Evolutionary conservation across 108 stramenopile genomes (phyloP), one percentile per base, ranked within the genome.

Genomic region (Nitzschia inconspicua): DNA sequence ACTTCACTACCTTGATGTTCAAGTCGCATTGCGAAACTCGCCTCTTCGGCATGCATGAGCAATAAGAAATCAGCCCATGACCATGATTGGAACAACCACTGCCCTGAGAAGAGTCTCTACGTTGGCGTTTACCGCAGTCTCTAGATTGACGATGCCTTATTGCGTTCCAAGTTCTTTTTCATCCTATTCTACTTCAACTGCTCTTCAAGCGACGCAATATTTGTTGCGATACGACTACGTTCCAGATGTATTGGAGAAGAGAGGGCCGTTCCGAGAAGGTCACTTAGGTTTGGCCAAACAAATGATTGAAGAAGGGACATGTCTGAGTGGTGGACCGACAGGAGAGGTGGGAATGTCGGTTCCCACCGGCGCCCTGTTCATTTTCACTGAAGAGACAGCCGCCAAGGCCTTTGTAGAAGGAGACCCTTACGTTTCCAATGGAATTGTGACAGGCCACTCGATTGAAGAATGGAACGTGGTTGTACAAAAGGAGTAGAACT

Each of bases 381-480:
- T 88, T 24, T 93, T 93, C 63, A 83, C 73, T 1, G 58, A 68
- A 26, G 77, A 68, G 25, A 84, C 75, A 25, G 71, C 82, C 10
- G 91, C 91, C 34, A 73, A 82, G 47, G 48, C 63, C 29, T 93
- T 84, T 61, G 82, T 78, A 5, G 73, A 71, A 24, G 61, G 68
- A 44, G 91, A 93, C 75, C 91, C 91, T 0, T 93, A 93, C 57
- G 80, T 87, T 2, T 46, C 73, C 20, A 68, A 68, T 64, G 87
- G 91, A 13, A 84, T 93, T 64, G 91, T 93, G 19, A 85, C 88
- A 0, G 61, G 51, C 34, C 81, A 84, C 57, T 30, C 60, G 3
- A 88, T 93, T 74, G 56, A 79, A 31, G 91, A 93, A 51, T 93
- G 91, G 91, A 89, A 61, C 57, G 84, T 88, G 7, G 79, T 85